A percentile compares a stretch with the other conserved stretches of the same genome.
Evolutionary conservation across 1,139 yeast genomes (phyloP).

Genomic region (Candida sp.): DNA sequence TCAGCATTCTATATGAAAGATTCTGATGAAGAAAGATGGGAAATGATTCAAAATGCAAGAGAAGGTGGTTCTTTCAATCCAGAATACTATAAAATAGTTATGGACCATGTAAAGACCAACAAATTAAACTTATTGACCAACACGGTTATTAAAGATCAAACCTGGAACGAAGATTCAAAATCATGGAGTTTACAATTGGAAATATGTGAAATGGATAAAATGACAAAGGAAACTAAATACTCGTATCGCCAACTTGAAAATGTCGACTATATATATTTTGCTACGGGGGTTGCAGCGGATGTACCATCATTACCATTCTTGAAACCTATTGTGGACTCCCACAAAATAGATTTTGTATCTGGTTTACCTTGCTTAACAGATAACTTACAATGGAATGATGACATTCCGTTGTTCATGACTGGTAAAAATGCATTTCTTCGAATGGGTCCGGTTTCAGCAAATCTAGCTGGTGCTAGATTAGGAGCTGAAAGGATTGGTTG

Average conservation of each 20-base stretch:
- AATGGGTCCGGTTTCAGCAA: slow-evolving; percentile 49
- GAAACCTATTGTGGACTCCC: slow-evolving; percentile 18
- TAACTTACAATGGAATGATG: slow-evolving; percentile 39
- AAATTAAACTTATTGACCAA: slow-evolving; percentile 19
- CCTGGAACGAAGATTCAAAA: slow-evolving; percentile 16
- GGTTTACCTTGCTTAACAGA: slow-evolving; percentile 47
- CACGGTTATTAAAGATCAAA: slow-evolving; percentile 18
- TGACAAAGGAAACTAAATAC: background rate
- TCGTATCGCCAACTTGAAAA: slow-evolving; percentile 5
- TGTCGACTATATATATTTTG: slow-evolving; percentile 39
- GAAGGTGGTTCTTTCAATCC: slow-evolving; percentile 51
- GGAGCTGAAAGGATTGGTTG: slow-evolving; percentile 49
- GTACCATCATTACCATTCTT: slow-evolving; percentile 27
- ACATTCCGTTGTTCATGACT: slow-evolving; percentile 38
- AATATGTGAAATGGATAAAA: slow-evolving; percentile 5
- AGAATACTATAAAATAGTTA: slow-evolving; percentile 33
- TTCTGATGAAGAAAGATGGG: slow-evolving; percentile 37
- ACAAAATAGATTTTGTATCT: slow-evolving; percentile 27
- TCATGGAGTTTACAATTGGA: slow-evolving; percentile 17
- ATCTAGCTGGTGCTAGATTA: slow-evolving; percentile 44
- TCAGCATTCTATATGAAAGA: slow-evolving; percentile 43
- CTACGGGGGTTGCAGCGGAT: slow-evolving; percentile 40
- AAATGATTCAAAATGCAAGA: slow-evolving; percentile 42
- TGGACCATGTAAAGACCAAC: slow-evolving; percentile 27
- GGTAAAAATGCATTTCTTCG: slow-evolving; percentile 45